Evolutionary conservation across 2,329 filamentous ascomycete species (phyloP).

Genomic region (Bipolaris victoriae): DNA sequence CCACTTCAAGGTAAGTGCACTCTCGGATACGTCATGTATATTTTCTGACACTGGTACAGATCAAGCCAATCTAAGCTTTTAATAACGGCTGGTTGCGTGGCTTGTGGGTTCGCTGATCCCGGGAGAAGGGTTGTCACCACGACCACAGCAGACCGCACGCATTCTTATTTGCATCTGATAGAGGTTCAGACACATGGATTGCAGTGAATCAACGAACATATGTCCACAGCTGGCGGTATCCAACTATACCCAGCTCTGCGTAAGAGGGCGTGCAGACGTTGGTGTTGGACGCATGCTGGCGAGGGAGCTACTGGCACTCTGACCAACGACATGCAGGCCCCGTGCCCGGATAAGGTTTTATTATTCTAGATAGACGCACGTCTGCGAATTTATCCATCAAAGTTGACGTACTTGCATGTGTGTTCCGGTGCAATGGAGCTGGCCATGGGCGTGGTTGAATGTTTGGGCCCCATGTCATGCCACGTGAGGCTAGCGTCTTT

Average conservation of each 20-base stretch:
- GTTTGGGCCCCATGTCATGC: constrained; percentile 15
- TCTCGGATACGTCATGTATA: no score
- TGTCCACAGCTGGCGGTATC: neutral
- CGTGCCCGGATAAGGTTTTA: neutral
- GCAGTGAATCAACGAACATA: neutral
- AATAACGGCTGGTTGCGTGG: neutral
- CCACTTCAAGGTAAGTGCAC: constrained; percentile 80
- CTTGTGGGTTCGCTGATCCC: neutral
- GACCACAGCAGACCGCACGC: constrained; percentile 1
- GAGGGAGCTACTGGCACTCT: neutral
- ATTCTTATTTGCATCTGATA: constrained; percentile 2
- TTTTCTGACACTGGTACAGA: constrained; percentile 51
- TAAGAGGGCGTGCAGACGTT: neutral
- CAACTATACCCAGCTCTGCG: neutral
- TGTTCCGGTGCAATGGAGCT: neutral
- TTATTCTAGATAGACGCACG: neutral
- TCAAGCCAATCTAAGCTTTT: constrained; percentile 69
- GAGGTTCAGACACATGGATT: constrained; percentile 4
- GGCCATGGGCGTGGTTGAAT: constrained; percentile 1
- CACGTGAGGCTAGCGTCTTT: constrained; percentile 34
- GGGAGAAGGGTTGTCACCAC: neutral
- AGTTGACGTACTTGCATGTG: neutral
- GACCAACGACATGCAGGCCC: neutral
- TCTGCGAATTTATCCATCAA: neutral
- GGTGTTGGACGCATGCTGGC: neutral